Base-by-base conservation (phyloP, 1,284 basidiomycete species). In the Coniophora puteana region DNA sequence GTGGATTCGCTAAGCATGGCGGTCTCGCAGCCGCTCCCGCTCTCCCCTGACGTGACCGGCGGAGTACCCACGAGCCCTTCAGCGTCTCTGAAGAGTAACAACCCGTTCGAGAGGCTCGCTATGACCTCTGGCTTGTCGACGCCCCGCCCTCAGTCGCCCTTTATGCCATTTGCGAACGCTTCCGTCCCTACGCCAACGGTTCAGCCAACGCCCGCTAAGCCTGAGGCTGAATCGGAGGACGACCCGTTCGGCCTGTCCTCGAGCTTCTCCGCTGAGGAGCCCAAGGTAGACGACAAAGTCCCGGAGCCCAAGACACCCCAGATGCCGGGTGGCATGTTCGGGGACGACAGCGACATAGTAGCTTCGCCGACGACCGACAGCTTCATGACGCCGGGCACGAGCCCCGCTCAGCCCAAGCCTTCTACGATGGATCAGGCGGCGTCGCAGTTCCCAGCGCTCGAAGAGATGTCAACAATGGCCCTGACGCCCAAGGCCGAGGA, bases 91-190 rank as follows among this genome's bases (percentile, higher is more conserved):
- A 85, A 88, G 65, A 93, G 89, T 53, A 95, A 84, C 54, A 99
- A 99, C 61, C 95, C 95, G 0, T 99, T 99, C 57, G 94, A 93
- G 49, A 71, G 88, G 29, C 65, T 94, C 36, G 69, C 69, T 1
- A 68, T 70, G 61, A 58, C 68, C 35, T 63, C 70, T 21, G 71
- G 69, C 8, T 53, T 67, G 23, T 60, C 69, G 1, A 69, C 66
- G 11, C 71, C 68, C 31, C 72, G 74, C 30, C 70, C 80, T 3
- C 69, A 76, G 48, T 83, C 77, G 1, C 70, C 74, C 2, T 83
- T 82, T 57, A 57, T 72, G 41, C 65, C 78, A 3, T 73, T 81
- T 50, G 59, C 68, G 23, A 63, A 68, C 38, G 49, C 67, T n/a
- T 55, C 66, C 20, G 38, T 60, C 5, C 46, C 63, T 25, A 51